Percentiles rank a stretch among this genome's conserved stretches.
phyloP scores from a whole-genome alignment of 345 rosid genomes.

The Arabis hirsuta region DNA sequence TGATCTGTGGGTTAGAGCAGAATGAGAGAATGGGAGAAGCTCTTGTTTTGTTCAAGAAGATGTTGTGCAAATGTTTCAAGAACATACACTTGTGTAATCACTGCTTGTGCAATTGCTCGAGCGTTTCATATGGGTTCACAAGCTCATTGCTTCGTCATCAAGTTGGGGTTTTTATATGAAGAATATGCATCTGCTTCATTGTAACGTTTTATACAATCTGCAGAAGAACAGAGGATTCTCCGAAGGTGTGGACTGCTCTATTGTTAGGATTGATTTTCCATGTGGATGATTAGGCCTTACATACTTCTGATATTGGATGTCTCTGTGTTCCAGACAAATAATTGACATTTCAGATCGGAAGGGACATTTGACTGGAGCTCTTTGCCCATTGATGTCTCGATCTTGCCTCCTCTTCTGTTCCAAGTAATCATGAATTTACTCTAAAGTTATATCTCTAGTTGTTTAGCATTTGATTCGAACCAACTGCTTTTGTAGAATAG shows the following conservation, averaged over 20 bases:
- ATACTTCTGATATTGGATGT: too few species aligned
- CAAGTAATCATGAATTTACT: too few species aligned
- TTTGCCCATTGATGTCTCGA: too few species aligned
- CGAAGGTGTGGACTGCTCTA: conserved; percentile 67
- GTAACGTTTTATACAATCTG: conserved; percentile 71
- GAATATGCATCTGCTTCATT: conserved; percentile 60
- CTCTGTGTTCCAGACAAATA: too few species aligned
- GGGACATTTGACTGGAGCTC: too few species aligned
- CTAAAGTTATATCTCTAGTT: too few species aligned
- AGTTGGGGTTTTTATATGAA: conserved; percentile 51
- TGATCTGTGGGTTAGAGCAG: conserved; percentile 73
- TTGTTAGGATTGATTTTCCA: conserved; percentile 45
- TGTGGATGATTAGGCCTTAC: too few species aligned
- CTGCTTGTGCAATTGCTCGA: conserved; percentile 62
- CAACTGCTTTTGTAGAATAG: too few species aligned
- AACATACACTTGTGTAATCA: conserved; percentile 60
- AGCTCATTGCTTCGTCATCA: conserved; percentile 58
- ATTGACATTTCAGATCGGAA: too few species aligned
- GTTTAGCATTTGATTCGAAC: too few species aligned
- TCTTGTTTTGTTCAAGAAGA: conserved; percentile 51
- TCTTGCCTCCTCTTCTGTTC: too few species aligned
- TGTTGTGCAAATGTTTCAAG: conserved; percentile 50
- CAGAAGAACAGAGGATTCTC: conserved; percentile 48
- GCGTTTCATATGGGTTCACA: conserved; percentile 56
- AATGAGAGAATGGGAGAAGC: conserved; percentile 60